Conservation (phyloP, 495 filamentous ascomycete genomes). For the Tuber microsphaerosporum region DNA sequence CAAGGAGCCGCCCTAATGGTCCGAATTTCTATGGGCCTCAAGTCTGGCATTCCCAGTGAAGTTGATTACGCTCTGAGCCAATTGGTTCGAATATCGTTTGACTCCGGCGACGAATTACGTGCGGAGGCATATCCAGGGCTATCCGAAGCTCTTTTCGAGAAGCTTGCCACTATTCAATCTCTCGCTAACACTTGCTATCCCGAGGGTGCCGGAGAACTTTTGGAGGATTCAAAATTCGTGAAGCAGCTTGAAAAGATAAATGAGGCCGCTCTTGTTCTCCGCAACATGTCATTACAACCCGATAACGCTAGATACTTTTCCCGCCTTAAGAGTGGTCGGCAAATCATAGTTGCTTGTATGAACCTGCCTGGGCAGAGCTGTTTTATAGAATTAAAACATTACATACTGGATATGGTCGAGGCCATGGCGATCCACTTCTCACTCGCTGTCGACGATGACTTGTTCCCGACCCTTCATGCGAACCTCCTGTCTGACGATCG, state of each 20-base stretch:
- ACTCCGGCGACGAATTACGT: slow-evolving; percentile 88
- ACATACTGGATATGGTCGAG: slow-evolving; percentile 87
- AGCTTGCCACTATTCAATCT: slow-evolving; percentile 69
- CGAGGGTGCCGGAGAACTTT: slow-evolving; percentile 54
- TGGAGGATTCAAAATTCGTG: slow-evolving; percentile 66
- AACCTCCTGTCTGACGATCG: slow-evolving; percentile 70
- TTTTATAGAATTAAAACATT: slow-evolving; percentile 80
- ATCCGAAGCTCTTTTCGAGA: slow-evolving; percentile 79
- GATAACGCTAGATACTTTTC: slow-evolving; percentile 83
- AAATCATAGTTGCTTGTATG: slow-evolving; percentile 72
- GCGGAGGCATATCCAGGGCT: slow-evolving; percentile 87
- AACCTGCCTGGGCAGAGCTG: slow-evolving; percentile 67
- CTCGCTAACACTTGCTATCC: slow-evolving; percentile 53
- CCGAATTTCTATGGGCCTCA: slow-evolving; percentile 53
- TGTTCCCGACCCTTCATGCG: slow-evolving; percentile 66
- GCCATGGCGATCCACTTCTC: slow-evolving; percentile 73
- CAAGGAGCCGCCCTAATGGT: slow-evolving; percentile 32
- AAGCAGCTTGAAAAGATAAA: slow-evolving; percentile 66
- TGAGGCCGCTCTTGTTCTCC: slow-evolving; percentile 77
- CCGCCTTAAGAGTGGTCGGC: slow-evolving; percentile 62
- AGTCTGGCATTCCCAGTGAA: slow-evolving; percentile 70
- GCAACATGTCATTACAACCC: slow-evolving; percentile 84
- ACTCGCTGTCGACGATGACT: slow-evolving; percentile 62
- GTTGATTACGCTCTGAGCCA: slow-evolving; percentile 85
- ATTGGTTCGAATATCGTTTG: slow-evolving; percentile 88